These are phyloP conservation scores for Guadua angustifolia DNA, from an alignment of 176 grass and related monocot genomes.

Conservation along the genomic window DNA sequence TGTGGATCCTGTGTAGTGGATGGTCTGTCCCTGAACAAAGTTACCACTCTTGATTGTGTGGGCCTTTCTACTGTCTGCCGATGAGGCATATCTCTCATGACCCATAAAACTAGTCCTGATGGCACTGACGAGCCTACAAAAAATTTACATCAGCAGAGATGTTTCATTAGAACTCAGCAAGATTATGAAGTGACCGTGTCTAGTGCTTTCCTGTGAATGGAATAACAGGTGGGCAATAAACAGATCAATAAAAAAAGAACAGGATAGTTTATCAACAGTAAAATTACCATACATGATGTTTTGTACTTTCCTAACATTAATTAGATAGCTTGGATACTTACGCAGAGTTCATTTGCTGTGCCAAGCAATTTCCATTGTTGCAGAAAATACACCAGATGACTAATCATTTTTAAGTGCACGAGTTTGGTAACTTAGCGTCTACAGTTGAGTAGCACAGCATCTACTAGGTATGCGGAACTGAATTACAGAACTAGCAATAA, in stretches of 20 bases:
- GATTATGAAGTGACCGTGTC: not conserved
- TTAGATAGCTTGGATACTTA: not conserved
- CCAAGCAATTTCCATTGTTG: slow-evolving; percentile 12
- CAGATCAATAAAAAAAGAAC: not conserved
- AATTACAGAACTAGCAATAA: slow-evolving; percentile 10
- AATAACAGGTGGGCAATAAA: not conserved
- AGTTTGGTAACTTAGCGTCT: slow-evolving; percentile 10
- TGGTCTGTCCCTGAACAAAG: slow-evolving; percentile 71
- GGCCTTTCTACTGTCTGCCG: slow-evolving; percentile 55
- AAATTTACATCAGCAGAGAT: slow-evolving; percentile 42
- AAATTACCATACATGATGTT: not conserved
- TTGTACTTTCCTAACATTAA: slow-evolving; percentile 8
- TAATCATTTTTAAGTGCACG: not conserved
- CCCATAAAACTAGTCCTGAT: slow-evolving; percentile 87
- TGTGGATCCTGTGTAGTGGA: slow-evolving; percentile 68
- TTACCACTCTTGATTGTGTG: slow-evolving; percentile 62
- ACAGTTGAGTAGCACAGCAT: slow-evolving; percentile 4
- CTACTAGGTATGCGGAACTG: slow-evolving; percentile 5
- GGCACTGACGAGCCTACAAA: slow-evolving; percentile 80
- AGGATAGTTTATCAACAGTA: not conserved
- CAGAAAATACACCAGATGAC: slow-evolving; percentile 2
- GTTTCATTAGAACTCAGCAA: not conserved
- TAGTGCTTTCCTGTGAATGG: not conserved
- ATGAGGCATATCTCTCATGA: slow-evolving; percentile 97
- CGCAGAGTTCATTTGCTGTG: not conserved